Base-by-base conservation (phyloP, 768 basidiomycete species). In the Fomitopsis serialis region DNA sequence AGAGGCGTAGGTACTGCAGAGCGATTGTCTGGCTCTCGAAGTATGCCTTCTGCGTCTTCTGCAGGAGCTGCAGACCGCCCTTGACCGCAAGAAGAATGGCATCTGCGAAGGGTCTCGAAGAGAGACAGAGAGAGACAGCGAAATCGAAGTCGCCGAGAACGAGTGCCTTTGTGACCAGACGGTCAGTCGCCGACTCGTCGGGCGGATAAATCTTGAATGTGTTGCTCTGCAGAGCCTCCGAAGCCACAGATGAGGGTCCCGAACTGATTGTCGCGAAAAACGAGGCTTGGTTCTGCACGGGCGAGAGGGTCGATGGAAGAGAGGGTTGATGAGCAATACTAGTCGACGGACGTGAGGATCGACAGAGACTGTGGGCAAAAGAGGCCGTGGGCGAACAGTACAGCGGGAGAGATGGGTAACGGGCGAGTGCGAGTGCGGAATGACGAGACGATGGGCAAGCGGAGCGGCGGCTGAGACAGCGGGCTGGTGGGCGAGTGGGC, bases 231-330 rank as follows among this genome's bases (percentile, higher is more conserved):
- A 85, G 68, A 2, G 70, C 75, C 58, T 91, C 89, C 0, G 85
- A 87, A 0, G 83, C 80, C 34, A 89, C 78, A 7, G 91, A 93
- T 0, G 92, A 91, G 2, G 93, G 84, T 2, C 92, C 78, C 2
- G 92, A 94, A n/a, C 96, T 96, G 24, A 91, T 78, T 0, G 96
- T 99, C 0, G 96, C 96, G n/a, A n/a, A n/a, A n/a, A n/a, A n/a
- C n/a, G n/a, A n/a, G n/a, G n/a, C n/a, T n/a, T n/a, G n/a, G n/a
- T n/a, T n/a, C n/a, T n/a, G n/a, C n/a, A n/a, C n/a, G n/a, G n/a
- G n/a, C n/a, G n/a, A n/a, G n/a, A n/a, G n/a, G n/a, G n/a, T n/a
- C n/a, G n/a, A n/a, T n/a, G n/a, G n/a, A n/a, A n/a, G n/a, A n/a
- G n/a, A n/a, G n/a, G n/a, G n/a, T n/a, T n/a, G n/a, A n/a, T n/a